These are phyloP conservation scores for Cytospora mali DNA, from an alignment of 2,329 filamentous ascomycete species.

Conservation along the genomic window DNA sequence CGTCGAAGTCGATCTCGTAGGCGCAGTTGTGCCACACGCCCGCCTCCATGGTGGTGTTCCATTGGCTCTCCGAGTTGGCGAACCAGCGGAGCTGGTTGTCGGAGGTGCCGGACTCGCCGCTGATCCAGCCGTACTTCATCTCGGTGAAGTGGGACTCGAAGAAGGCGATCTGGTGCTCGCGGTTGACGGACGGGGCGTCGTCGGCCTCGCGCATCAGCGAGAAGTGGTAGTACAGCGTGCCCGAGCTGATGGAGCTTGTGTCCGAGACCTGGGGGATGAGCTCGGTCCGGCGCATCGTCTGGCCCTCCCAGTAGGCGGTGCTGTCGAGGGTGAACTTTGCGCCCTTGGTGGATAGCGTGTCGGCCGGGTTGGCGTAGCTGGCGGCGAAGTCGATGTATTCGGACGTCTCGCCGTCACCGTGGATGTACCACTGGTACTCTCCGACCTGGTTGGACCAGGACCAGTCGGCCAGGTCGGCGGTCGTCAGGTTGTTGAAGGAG, in stretches of 20 bases:
- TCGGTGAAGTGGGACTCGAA: slow-evolving; percentile 72
- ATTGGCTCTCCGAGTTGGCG: slow-evolving; percentile 58
- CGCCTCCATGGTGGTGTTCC: slow-evolving; percentile 59
- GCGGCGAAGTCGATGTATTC: slow-evolving; percentile 62
- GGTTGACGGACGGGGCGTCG: slow-evolving; percentile 59
- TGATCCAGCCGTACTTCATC: slow-evolving; percentile 64
- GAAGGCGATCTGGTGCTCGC: slow-evolving; percentile 64
- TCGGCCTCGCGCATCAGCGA: slow-evolving; percentile 57
- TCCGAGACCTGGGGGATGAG: slow-evolving; percentile 62
- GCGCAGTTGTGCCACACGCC: slow-evolving; percentile 72
- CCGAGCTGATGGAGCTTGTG: slow-evolving; percentile 61
- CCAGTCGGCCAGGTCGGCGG: slow-evolving; percentile 58
- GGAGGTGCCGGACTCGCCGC: slow-evolving; percentile 41
- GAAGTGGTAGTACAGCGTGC: slow-evolving; percentile 70
- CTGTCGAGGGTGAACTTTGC: slow-evolving; percentile 63
- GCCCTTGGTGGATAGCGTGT: slow-evolving; percentile 59
- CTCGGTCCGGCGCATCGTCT: slow-evolving; percentile 69
- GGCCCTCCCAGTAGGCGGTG: slow-evolving; percentile 68
- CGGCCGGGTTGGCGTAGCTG: slow-evolving; percentile 62
- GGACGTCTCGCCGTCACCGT: slow-evolving; percentile 56
- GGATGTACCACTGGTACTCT: slow-evolving; percentile 73
- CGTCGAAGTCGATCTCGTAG: slow-evolving; percentile 69
- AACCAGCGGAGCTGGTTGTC: slow-evolving; percentile 62
- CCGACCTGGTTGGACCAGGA: slow-evolving; percentile 65
- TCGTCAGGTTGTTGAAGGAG: slow-evolving; percentile 57